A percentile compares a stretch with the other conserved stretches of the same genome.
Conservation (phyloP, 2,329 filamentous ascomycete species). For the Alternaria novae-zelandiae region DNA sequence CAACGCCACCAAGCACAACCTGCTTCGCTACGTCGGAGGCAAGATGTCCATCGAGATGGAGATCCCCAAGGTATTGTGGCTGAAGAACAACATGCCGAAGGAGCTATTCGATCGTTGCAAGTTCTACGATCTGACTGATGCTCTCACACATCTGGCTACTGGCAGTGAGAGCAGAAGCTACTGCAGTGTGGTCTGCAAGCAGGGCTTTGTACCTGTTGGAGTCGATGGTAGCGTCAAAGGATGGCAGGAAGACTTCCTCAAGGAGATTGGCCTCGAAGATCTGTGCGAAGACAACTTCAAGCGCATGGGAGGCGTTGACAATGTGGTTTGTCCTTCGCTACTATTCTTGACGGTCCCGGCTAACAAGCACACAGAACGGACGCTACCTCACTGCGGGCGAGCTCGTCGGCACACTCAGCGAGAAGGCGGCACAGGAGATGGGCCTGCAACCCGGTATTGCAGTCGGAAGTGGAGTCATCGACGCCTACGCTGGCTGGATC, state of each 20-base stretch:
- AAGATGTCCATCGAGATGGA: slow-evolving; percentile 99
- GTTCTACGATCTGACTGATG: slow-evolving; percentile 94
- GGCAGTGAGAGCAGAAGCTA: slow-evolving; percentile 91
- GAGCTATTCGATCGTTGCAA: slow-evolving; percentile 92
- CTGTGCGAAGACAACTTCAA: slow-evolving; percentile 86
- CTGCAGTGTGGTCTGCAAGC: slow-evolving; percentile 96
- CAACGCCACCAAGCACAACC: slow-evolving; percentile 89
- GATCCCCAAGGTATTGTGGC: slow-evolving; percentile 96
- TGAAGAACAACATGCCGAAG: slow-evolving; percentile 97
- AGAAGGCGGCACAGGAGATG: slow-evolving; percentile 81
- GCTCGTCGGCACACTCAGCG: slow-evolving; percentile 81
- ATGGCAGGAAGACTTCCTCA: slow-evolving; percentile 95
- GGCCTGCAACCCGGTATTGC: slow-evolving; percentile 87
- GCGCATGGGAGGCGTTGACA: slow-evolving; percentile 91
- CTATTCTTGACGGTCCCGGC: slow-evolving; percentile 33
- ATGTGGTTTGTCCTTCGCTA: slow-evolving; percentile 73
- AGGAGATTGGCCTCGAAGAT: slow-evolving; percentile 84
- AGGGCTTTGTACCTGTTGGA: slow-evolving; percentile 94
- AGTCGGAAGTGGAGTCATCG: slow-evolving; percentile 94
- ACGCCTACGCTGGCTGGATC: slow-evolving; percentile 98
- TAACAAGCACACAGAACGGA: slow-evolving; percentile 74
- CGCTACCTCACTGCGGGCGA: slow-evolving; percentile 91
- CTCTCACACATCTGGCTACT: slow-evolving; percentile 91
- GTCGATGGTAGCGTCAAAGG: slow-evolving; percentile 97
- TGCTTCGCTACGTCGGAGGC: slow-evolving; percentile 94